A percentile compares a stretch with the other conserved stretches of the same genome.
phyloP scores from a whole-genome alignment of 208 protist species.

The Phytomonas sp. region DNA sequence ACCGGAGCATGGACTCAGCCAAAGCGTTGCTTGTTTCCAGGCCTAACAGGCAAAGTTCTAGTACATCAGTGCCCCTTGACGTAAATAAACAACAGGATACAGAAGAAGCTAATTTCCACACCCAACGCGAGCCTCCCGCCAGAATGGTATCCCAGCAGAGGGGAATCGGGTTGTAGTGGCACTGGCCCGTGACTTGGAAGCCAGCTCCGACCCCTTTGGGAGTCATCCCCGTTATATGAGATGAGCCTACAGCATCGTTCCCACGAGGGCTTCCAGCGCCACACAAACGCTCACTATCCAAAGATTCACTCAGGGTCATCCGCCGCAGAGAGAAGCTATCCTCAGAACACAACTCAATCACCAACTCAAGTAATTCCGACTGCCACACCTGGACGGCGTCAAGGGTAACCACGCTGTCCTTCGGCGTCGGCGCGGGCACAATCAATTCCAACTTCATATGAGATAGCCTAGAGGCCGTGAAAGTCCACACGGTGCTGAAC shows the following conservation, averaged over 20 bases:
- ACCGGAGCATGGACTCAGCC: slow-evolving; percentile 59
- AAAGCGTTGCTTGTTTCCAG: slow-evolving; percentile 38
- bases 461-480: slow-evolving; percentile 24
- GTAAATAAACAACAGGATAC: slow-evolving; percentile 44
- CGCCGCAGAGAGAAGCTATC: slow-evolving; percentile 62
- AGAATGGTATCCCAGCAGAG: slow-evolving; percentile 59
- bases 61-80: slow-evolving; percentile 20
- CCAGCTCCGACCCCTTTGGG: neutral
- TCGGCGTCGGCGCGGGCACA: slow-evolving; percentile 24
- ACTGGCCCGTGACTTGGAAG: neutral
- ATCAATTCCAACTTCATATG: slow-evolving; percentile 26
- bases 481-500: slow-evolving; percentile 30
- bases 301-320: neutral
- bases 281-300: neutral
- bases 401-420: slow-evolving; percentile 23
- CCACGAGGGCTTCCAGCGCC: neutral
- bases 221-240: neutral
- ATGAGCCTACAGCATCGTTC: neutral
- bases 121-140: slow-evolving; percentile 24
- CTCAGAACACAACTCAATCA: slow-evolving; percentile 56
- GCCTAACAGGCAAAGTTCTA: slow-evolving; percentile 40
- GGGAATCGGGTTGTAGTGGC: slow-evolving; percentile 50
- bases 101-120: slow-evolving; percentile 62
- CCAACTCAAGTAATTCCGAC: slow-evolving; percentile 49
- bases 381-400: slow-evolving; percentile 40